A percentile compares a stretch with the other conserved stretches of the same genome.
Conservation (phyloP, 345 rosid species). For the Moringa oleifera region DNA sequence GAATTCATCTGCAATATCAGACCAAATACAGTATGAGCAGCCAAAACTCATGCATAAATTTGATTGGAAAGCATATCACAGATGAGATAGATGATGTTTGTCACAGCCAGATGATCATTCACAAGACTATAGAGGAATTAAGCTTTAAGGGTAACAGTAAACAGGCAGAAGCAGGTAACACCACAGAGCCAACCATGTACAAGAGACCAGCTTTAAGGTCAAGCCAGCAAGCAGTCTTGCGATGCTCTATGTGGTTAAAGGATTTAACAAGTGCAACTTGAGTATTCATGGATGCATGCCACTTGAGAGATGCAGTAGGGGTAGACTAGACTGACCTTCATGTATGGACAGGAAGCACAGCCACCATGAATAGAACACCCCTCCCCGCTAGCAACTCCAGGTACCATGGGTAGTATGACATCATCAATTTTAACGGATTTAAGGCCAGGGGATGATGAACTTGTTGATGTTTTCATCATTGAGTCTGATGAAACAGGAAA, state of each 20-base stretch:
- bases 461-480: conserved; percentile 51
- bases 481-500: conserved; percentile 94
- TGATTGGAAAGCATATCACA: not conserved
- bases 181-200: too few species aligned
- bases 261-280: too few species aligned
- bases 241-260: too few species aligned
- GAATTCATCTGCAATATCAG: conserved; percentile 82
- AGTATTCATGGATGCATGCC: too few species aligned
- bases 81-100: too few species aligned
- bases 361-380: conserved; percentile 96
- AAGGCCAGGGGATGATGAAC: conserved; percentile 35
- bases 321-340: conserved; percentile 58
- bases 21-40: conserved; percentile 17
- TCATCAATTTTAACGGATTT: conserved; percentile 42
- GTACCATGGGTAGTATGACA: conserved; percentile 59
- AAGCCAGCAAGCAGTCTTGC: too few species aligned
- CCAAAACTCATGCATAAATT: conserved; percentile 8
- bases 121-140: not conserved
- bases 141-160: not conserved
- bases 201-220: too few species aligned
- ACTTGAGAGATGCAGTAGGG: not conserved
- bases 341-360: conserved; percentile 96
- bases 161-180: not conserved
- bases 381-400: conserved; percentile 93
- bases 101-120: too few species aligned